phyloP scores from a whole-genome alignment of 2,329 filamentous ascomycete species.

The Colletotrichum neosansevieriae region DNA sequence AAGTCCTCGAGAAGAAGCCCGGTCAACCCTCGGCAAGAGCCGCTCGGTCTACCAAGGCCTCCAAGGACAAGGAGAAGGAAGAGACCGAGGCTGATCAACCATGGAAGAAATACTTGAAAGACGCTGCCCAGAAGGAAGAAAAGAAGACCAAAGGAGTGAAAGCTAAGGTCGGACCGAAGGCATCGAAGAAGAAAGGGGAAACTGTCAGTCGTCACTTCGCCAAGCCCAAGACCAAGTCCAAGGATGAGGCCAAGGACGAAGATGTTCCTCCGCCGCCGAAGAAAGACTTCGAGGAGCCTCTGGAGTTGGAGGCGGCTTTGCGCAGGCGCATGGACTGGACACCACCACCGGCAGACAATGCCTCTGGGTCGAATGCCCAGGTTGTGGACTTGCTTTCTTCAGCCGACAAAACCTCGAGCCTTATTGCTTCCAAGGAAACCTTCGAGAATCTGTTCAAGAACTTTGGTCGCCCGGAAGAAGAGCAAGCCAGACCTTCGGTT shows the following conservation, averaged over 20 bases:
- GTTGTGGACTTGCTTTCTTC: constrained; percentile 49
- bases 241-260: constrained; percentile 41
- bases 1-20: constrained; percentile 38
- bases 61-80: constrained; percentile 20
- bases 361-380: constrained; percentile 48
- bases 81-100: constrained; percentile 42
- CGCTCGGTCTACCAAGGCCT: constrained; percentile 9
- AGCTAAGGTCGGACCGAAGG: constrained; percentile 43
- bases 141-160: constrained; percentile 38
- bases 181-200: constrained; percentile 45
- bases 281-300: constrained; percentile 45
- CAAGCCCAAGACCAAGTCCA: constrained; percentile 30
- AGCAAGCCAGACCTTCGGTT: constrained; percentile 27
- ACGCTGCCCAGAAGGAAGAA: constrained; percentile 17
- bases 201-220: constrained; percentile 52
- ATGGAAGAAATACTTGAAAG: constrained; percentile 51
- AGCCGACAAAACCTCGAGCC: constrained; percentile 31
- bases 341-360: constrained; percentile 63
- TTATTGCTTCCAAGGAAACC: constrained; percentile 44
- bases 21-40: constrained; percentile 13
- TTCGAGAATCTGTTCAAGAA: constrained; percentile 60
- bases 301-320: constrained; percentile 62
- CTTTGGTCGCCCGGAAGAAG: constrained; percentile 53
- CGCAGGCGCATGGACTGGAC: constrained; percentile 75
- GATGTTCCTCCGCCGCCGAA: not conserved